Base-by-base conservation (phyloP, 495 filamentous ascomycete species). In the Evernia prunastri region DNA sequence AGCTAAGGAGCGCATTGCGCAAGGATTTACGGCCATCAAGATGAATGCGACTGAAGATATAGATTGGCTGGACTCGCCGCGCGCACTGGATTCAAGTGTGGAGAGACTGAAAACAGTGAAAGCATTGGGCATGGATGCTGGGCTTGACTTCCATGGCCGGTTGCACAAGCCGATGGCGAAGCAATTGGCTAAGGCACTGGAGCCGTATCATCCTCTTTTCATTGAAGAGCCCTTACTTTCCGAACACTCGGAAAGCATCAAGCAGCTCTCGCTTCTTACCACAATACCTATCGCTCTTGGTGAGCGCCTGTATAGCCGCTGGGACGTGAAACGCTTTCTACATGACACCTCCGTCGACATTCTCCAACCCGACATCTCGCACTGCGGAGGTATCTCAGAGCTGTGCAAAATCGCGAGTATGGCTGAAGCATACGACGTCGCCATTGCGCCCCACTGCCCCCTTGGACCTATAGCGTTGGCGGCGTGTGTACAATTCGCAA, bases 21-120 rank as follows among this genome's bases (percentile, higher is more conserved):
- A 92, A 73, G 89, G 89, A 7, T 89, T 91, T 73, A 84, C 78
- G 37, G 79, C 84, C 9, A 78, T 91, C 61, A 92, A 91, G 72
- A 92, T 92, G 89, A 92, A 92, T 69, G 89, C 84, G 20, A 91
- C 88, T 6, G 88, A 86, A 70, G 89, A 90, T 67, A 74, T 91
- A 33, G 87, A 86, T 64, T 92, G 89, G 89, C 79, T 92, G 5
- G 89, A 92, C 72, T 88, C 87, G 10, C 89, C 89, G 11, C 71
- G 76, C 15, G 81, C 78, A 3, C 76, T 92, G 4, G 77, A 87
- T n/a, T 76, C 81, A 27, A 84, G 81, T 66, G 84, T 91, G 3
- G 85, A 90, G 66, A 79, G 89, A 35, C 74, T 92, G 17, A 86
- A 86, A 68, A 74, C 79, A 15, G 87, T 92, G 42, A 91, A 88